Percentiles rank a stretch among this genome's conserved stretches.
phyloP scores from a whole-genome alignment of 1,284 basidiomycete genomes.

The Cutaneotrichosporon daszewskae region DNA sequence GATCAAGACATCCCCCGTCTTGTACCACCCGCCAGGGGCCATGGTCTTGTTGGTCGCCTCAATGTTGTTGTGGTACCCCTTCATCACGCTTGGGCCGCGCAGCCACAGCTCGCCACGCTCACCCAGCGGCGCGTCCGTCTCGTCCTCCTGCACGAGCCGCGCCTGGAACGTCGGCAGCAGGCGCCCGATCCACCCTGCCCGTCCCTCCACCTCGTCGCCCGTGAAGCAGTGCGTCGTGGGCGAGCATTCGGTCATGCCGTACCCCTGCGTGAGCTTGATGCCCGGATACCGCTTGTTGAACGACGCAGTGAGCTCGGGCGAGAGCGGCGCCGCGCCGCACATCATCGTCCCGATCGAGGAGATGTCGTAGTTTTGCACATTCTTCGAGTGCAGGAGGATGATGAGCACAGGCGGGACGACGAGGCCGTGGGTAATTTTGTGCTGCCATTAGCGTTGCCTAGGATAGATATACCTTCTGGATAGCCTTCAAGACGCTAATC shows the following conservation, averaged over 20 bases:
- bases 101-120: slow-evolving; percentile 75
- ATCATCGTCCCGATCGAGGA: slow-evolving; percentile 55
- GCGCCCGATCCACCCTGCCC: slow-evolving; percentile 62
- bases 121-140: slow-evolving; percentile 50
- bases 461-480: slow-evolving; percentile 54
- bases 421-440: slow-evolving; percentile 59
- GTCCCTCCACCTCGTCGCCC: slow-evolving; percentile 15
- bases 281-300: slow-evolving; percentile 24
- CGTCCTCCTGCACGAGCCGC: slow-evolving; percentile 56
- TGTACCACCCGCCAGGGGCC: slow-evolving; percentile 65
- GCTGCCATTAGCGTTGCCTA: slow-evolving; percentile 40
- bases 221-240: slow-evolving; percentile 29
- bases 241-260: slow-evolving; percentile 52
- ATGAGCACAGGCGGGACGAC: slow-evolving; percentile 83
- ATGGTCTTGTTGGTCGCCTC: slow-evolving; percentile 63
- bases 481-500: slow-evolving; percentile 57
- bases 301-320: slow-evolving; percentile 39
- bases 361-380: slow-evolving; percentile 64
- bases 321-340: slow-evolving; percentile 78
- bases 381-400: slow-evolving; percentile 49
- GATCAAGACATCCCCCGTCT: slow-evolving; percentile 70
- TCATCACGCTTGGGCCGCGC: slow-evolving; percentile 72
- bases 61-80: slow-evolving; percentile 61
- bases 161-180: slow-evolving; percentile 73
- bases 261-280: slow-evolving; percentile 40